phyloP scores from a whole-genome alignment of 192 early-diverging fungal genomes.

The Entophlyctis luteolus region DNA sequence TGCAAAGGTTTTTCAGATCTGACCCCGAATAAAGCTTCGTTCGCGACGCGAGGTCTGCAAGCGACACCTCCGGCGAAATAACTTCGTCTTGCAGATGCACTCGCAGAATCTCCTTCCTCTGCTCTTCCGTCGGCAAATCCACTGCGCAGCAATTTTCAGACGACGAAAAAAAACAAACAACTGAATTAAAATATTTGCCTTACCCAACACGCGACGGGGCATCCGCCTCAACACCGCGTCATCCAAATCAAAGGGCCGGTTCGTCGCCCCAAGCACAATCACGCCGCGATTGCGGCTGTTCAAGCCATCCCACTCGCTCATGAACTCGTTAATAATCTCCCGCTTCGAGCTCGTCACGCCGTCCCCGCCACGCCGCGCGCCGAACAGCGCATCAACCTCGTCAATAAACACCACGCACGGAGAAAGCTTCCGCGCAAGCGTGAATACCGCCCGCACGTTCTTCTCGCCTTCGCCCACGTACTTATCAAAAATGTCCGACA shows the following conservation, averaged over 20 bases:
- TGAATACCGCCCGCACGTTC: slow-evolving; percentile 89
- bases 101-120: slow-evolving; percentile 68
- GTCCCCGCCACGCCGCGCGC: slow-evolving; percentile 58
- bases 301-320: slow-evolving; percentile 76
- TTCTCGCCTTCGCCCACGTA: slow-evolving; percentile 97
- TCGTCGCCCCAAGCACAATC: slow-evolving; percentile 87
- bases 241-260: slow-evolving; percentile 94
- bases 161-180: slow-evolving; percentile 9
- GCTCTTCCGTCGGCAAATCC: slow-evolving; percentile 77
- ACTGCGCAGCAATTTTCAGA: slow-evolving; percentile 40
- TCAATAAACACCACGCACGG: slow-evolving; percentile 98
- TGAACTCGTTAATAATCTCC: slow-evolving; percentile 78
- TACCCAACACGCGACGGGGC: slow-evolving; percentile 81
- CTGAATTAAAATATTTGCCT: neutral
- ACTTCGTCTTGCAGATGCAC: slow-evolving; percentile 77
- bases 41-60: slow-evolving; percentile 63
- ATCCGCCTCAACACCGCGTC: slow-evolving; percentile 91
- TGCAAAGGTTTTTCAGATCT: slow-evolving; percentile 91
- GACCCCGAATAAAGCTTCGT: slow-evolving; percentile 86
- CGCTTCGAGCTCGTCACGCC: slow-evolving; percentile 35
- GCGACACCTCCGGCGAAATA: slow-evolving; percentile 54
- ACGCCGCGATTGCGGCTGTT: slow-evolving; percentile 67
- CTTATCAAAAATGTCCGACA: slow-evolving; percentile 94
- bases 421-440: slow-evolving; percentile 80
- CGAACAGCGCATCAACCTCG: slow-evolving; percentile 80